Conservation (phyloP, 352 stramenopile species). For the Globisporangium nodosum region DNA sequence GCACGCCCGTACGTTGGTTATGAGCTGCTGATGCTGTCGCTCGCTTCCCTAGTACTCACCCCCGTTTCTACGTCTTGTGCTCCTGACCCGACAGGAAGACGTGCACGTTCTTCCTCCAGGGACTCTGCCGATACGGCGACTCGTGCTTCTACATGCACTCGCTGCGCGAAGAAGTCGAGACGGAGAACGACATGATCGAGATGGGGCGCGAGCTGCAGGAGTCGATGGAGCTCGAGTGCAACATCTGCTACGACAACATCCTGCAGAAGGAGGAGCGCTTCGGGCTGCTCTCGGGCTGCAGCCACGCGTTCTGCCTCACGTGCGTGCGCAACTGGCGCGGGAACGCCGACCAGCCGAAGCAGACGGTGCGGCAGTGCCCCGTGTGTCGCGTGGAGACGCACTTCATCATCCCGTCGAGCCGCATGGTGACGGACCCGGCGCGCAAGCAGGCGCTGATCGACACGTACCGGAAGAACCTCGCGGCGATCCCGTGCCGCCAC, state of each 20-base stretch:
- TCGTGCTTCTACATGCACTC: conserved; percentile 80
- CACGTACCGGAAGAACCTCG: conserved; percentile 71
- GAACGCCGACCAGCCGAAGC: conserved; percentile 57
- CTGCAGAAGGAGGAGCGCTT: conserved; percentile 74
- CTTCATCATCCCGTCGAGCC: conserved; percentile 81
- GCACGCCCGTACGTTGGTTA: conserved; percentile 44
- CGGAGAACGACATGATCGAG: conserved; percentile 40
- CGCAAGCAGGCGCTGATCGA: conserved; percentile 67
- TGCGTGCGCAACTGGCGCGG: conserved; percentile 79
- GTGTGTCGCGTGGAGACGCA: conserved; percentile 73
- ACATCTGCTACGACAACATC: conserved; percentile 83
- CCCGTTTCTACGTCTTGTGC: too few species aligned
- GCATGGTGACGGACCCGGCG: conserved; percentile 59
- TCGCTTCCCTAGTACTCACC: background rate
- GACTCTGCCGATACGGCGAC: conserved; percentile 71
- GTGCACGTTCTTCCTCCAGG: conserved; percentile 82
- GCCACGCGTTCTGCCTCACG: conserved; percentile 77
- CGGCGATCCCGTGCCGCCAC: conserved; percentile 73
- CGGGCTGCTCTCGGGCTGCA: conserved; percentile 74
- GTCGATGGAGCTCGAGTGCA: conserved; percentile 72
- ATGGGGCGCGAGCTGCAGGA: conserved; percentile 59
- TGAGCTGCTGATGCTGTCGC: background rate
- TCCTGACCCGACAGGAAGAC: conserved; percentile 34
- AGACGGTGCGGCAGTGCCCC: conserved; percentile 73
- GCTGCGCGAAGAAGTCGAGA: conserved; percentile 33